Evolutionary conservation across 208 protist genomes (phyloP), one percentile per base, ranked within the genome.

Genomic region (Leishmania gerbilli): DNA sequence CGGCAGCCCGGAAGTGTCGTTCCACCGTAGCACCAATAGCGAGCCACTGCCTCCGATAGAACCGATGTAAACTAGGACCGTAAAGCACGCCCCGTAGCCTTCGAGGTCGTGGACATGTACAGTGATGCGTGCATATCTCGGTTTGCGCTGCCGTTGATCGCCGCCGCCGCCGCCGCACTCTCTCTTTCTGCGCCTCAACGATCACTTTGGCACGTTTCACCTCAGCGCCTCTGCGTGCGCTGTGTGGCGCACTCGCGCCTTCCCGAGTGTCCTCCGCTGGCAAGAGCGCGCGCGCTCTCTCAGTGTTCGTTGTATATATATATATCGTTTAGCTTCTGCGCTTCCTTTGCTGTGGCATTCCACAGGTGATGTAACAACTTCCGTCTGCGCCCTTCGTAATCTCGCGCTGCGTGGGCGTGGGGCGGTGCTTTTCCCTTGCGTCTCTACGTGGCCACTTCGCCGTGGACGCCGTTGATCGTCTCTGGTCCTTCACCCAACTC

Each of bases 11-110:
- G 74, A 82, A 21, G 82, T 31, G 27, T 68, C 74, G 19, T 24
- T 82, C 72, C 72, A 86, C n/a, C 82, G 82, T 62, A 79, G 82
- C 74, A 82, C 74, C 74, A 86, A 64, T 31, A 86, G 82, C 49
- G 82, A 82, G 40, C 82, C 82, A 15, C 78, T 86, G 19, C 82
- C 82, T 11, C 82, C 78, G 0, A 86, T 86, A 58, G 82, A 86
- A 56, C 60, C 76, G 45, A 79, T 79, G 82, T 75, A 40, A 77
- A 72, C 8, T 31, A 19, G 49, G 68, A 53, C 19, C 68, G 19
- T 31, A 49, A 27, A n/a, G 15, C 34, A 51, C 40, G 31, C 17
- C 11, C 2, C 21, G n/a, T 21, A 15, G 13, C 21, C 13, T 47
- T 40, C 31, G 37, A 76, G 71, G 31, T 62, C 31, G 51, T 76